Percentiles rank a stretch among this genome's conserved stretches.
Evolutionary conservation across 331 rosid genomes (phyloP).

Genomic region (Acacia pycnantha): DNA sequence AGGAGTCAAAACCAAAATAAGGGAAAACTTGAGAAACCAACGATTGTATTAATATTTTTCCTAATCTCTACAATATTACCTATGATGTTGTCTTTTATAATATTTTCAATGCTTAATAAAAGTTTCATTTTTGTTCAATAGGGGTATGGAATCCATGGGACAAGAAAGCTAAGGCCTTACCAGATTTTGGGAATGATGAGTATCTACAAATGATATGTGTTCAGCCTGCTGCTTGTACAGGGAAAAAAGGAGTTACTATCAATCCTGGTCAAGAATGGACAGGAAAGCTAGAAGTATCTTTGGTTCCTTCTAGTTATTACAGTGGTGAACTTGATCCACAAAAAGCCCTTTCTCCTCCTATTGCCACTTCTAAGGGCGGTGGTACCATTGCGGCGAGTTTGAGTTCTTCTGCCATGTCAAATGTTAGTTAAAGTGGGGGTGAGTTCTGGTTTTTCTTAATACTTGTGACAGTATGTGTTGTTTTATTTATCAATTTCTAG

Average conservation of each 20-base stretch:
- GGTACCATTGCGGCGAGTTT: neutral
- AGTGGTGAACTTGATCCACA: conserved; percentile 77
- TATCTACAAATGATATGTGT: conserved; percentile 75
- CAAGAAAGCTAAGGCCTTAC: conserved; percentile 63
- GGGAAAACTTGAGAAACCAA: no score
- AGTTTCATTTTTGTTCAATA: conserved; percentile 25
- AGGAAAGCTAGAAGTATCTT: conserved; percentile 79
- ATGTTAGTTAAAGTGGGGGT: neutral
- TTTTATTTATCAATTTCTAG: neutral
- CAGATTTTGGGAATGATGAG: conserved; percentile 72
- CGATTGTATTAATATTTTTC: no score
- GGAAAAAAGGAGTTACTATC: conserved; percentile 48
- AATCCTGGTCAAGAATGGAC: conserved; percentile 92
- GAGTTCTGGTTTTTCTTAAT: neutral
- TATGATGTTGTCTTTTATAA: neutral
- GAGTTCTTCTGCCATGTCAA: neutral
- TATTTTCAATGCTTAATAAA: neutral
- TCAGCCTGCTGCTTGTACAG: conserved; percentile 61
- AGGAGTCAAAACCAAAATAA: no score
- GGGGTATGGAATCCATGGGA: conserved; percentile 96
- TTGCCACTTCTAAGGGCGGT: no score
- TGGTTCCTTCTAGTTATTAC: conserved; percentile 74
- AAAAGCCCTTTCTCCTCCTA: neutral
- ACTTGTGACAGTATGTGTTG: neutral
- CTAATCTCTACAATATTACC: no score